These are phyloP conservation scores for Apiospora kogelbergensis DNA, from an alignment of 2,329 filamentous ascomycete genomes.

Conservation along the genomic window DNA sequence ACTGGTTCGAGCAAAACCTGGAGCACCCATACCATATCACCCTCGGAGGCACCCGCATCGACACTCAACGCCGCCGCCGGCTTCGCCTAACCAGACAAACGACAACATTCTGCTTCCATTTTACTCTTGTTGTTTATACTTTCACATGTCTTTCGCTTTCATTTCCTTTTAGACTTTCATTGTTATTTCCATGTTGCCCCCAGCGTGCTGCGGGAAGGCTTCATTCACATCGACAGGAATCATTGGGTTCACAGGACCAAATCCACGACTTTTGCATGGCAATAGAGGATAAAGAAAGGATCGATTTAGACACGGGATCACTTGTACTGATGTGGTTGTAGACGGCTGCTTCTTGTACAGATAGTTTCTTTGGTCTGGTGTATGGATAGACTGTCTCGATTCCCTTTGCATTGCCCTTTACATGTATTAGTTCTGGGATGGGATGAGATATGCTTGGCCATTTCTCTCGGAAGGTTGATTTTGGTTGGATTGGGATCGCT, in stretches of 20 bases:
- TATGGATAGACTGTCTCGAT: neutral
- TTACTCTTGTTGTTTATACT: neutral
- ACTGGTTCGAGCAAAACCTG: neutral
- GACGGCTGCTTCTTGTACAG: neutral
- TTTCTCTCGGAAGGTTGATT: neutral
- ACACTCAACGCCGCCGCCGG: no score
- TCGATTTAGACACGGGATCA: neutral
- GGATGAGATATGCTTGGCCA: neutral
- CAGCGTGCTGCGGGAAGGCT: neutral
- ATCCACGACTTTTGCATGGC: no score
- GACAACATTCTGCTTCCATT: no score
- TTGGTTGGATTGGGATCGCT: neutral
- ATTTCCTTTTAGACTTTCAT: neutral
- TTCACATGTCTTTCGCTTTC: neutral
- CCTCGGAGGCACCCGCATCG: no score
- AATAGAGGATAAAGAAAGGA: neutral
- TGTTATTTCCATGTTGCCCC: no score
- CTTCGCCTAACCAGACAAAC: neutral
- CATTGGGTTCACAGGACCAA: neutral
- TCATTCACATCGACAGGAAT: neutral
- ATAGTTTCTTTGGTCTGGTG: neutral
- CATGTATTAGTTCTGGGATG: neutral
- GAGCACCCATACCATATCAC: no score
- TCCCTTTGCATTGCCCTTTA: neutral
- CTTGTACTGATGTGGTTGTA: neutral